phyloP scores from a whole-genome alignment of 2,329 filamentous ascomycete species.

The Nannizzia gypsea region DNA sequence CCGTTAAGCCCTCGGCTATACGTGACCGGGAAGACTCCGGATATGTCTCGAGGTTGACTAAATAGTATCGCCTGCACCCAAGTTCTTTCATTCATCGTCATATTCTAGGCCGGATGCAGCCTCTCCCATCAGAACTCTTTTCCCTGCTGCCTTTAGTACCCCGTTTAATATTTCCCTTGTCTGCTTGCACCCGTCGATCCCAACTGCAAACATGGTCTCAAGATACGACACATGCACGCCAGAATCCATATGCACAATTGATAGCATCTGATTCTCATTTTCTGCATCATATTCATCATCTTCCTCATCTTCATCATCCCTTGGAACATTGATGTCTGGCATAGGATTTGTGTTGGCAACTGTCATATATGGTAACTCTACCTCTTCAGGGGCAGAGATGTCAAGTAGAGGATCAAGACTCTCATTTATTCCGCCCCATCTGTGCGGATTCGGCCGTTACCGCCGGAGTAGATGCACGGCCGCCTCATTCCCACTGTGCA shows the following conservation, averaged over 20 bases:
- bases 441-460: conserved; percentile 18
- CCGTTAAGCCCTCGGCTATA: not conserved
- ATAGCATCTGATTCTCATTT: conserved; percentile 46
- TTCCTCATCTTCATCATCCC: conserved; percentile 53
- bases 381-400: conserved; percentile 37
- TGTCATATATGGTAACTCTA: conserved; percentile 79
- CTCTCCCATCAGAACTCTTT: conserved; percentile 14
- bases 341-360: conserved; percentile 52
- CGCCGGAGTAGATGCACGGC: conserved; percentile 31
- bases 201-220: conserved; percentile 87
- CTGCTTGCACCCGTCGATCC: conserved; percentile 81
- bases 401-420: conserved; percentile 34
- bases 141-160: conserved; percentile 49
- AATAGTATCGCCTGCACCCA: not conserved
- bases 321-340: conserved; percentile 13
- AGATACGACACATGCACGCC: conserved; percentile 66
- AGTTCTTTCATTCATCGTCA: not conserved
- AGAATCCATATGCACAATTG: conserved; percentile 73
- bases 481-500: conserved; percentile 69
- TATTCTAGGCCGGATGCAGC: not conserved
- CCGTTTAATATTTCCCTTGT: conserved; percentile 69
- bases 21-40: not conserved
- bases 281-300: conserved; percentile 22
- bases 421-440: conserved; percentile 25
- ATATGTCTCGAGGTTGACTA: too few species aligned